These are phyloP conservation scores for Zoysia japonica DNA, from an alignment of 176 grass and related monocot genomes.

Conservation along the genomic window DNA sequence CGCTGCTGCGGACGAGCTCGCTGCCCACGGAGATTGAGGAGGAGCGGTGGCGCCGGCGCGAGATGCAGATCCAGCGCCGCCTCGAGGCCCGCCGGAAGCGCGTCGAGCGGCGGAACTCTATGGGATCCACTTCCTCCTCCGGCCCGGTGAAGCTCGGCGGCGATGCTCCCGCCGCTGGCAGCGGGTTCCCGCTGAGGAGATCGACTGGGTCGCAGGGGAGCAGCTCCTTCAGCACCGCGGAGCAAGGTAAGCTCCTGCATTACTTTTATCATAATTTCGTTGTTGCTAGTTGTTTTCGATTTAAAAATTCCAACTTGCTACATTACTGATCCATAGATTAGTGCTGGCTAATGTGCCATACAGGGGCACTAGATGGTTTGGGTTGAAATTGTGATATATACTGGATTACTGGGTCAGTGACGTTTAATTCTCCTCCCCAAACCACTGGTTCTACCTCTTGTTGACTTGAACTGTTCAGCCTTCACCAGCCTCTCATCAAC, in stretches of 20 bases:
- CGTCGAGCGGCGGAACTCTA: constrained; percentile 65
- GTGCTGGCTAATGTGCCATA: not conserved
- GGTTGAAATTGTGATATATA: not conserved
- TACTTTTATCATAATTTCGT: not conserved
- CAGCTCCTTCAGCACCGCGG: constrained; percentile 31
- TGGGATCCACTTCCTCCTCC: constrained; percentile 30
- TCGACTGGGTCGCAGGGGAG: constrained; percentile 51
- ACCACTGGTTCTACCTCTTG: not conserved
- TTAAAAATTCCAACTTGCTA: not conserved
- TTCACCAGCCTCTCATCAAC: not conserved
- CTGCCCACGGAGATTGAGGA: constrained; percentile 80
- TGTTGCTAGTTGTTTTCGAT: not conserved
- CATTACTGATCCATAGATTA: not conserved
- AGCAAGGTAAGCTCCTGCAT: constrained; percentile 42
- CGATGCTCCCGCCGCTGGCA: not conserved
- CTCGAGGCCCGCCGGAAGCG: constrained; percentile 76
- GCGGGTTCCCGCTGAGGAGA: constrained; percentile 30
- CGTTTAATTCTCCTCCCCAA: not conserved
- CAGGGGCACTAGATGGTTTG: not conserved
- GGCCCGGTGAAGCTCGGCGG: not conserved
- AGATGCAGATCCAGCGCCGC: constrained; percentile 67
- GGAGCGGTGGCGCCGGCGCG: constrained; percentile 63
- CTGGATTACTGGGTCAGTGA: not conserved
- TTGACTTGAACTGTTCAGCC: not conserved
- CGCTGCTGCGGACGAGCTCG: constrained; percentile 70